phyloP scores from a whole-genome alignment of 345 rosid genomes.

The Eucalyptus brandiana region DNA sequence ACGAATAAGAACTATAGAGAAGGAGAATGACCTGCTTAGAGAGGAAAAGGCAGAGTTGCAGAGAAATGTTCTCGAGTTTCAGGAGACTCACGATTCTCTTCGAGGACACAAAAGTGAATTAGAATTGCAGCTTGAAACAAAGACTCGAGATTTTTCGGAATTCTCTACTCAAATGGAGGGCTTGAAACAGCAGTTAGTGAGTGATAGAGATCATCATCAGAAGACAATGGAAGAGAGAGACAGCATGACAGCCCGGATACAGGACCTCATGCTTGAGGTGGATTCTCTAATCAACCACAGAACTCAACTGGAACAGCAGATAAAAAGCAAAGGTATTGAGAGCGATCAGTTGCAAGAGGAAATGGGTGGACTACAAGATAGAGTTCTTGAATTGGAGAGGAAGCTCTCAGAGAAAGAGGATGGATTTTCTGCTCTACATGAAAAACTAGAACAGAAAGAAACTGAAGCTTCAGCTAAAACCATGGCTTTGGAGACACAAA shows the following conservation, averaged over 20 bases:
- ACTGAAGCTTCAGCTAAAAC: slow-evolving; percentile 22
- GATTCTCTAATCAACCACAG: slow-evolving; percentile 32
- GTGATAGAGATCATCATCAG: slow-evolving; percentile 20
- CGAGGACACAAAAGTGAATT: background rate
- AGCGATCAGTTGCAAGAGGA: slow-evolving; percentile 14
- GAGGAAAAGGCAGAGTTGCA: slow-evolving; percentile 7
- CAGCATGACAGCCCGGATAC: slow-evolving; percentile 11
- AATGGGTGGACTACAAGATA: slow-evolving; percentile 10
- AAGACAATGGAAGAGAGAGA: slow-evolving; percentile 33
- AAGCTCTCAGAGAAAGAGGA: slow-evolving; percentile 14
- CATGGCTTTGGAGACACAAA: slow-evolving; percentile 20
- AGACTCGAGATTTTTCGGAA: background rate
- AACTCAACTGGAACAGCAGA: slow-evolving; percentile 31
- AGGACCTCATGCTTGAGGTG: slow-evolving; percentile 22
- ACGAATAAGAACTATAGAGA: background rate
- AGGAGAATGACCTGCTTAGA: background rate
- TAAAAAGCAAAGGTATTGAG: slow-evolving; percentile 18
- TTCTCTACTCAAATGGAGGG: slow-evolving; percentile 12
- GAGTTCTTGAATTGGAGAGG: slow-evolving; percentile 20
- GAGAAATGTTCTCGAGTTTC: background rate
- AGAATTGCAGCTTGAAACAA: background rate
- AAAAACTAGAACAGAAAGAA: background rate
- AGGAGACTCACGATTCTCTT: background rate
- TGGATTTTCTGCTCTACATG: slow-evolving; percentile 9
- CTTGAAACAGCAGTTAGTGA: slow-evolving; percentile 23